phyloP scores from a whole-genome alignment of 202 grass and related monocot genomes.

The Panicum virgatum region DNA sequence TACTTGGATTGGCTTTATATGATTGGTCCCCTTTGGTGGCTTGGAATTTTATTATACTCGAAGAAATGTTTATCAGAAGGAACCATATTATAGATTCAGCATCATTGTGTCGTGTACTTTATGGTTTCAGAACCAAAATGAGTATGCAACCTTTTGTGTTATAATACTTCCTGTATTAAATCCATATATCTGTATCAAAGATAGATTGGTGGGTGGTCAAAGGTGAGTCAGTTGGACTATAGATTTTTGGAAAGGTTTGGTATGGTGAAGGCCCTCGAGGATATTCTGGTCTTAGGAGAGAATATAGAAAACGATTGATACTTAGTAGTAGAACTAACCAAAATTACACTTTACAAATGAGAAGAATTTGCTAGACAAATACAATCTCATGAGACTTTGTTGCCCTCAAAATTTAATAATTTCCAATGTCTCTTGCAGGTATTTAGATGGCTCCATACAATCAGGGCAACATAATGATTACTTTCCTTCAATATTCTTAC shows the following conservation, averaged over 20 bases:
- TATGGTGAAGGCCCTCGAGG: not conserved
- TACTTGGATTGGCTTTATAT: not conserved
- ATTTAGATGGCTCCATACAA: slow-evolving; percentile 5
- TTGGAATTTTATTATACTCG: slow-evolving; percentile 3
- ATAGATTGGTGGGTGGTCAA: slow-evolving; percentile 8
- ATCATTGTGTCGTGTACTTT: slow-evolving; percentile 23
- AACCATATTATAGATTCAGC: not conserved
- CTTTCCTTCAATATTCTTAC: not conserved
- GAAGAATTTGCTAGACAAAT: not conserved
- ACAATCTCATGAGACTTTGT: not conserved
- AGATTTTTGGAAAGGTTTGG: not conserved
- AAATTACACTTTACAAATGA: not conserved
- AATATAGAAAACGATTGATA: slow-evolving; percentile 2
- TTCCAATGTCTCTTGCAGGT: not conserved
- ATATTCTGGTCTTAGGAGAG: not conserved
- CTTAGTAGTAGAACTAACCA: not conserved
- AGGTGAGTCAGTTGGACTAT: slow-evolving; percentile 9
- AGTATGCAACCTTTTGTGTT: slow-evolving; percentile 17
- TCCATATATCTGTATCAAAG: not conserved
- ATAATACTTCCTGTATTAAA: slow-evolving; percentile 3
- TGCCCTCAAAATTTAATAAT: slow-evolving; percentile 7
- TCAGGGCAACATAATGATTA: not conserved
- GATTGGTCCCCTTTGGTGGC: not conserved
- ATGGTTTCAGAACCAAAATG: slow-evolving; percentile 13
- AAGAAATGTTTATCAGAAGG: slow-evolving; percentile 5